Conservation (phyloP, 1,139 yeast species). For the Geotrichum klebahnii region DNA sequence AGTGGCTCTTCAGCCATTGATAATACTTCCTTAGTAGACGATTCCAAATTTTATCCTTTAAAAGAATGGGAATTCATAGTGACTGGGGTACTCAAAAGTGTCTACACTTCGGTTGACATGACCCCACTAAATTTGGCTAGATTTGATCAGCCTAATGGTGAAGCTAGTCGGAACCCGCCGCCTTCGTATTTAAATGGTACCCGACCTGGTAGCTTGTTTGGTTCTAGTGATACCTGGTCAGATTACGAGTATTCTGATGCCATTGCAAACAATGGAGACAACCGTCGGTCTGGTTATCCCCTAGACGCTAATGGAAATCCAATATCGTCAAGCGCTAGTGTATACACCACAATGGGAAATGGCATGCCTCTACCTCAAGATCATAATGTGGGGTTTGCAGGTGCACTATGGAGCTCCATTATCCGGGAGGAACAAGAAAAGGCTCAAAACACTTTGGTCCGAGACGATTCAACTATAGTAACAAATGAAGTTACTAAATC, state of each 20-base stretch:
- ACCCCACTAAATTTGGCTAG: conserved; percentile 31
- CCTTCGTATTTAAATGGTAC: no score
- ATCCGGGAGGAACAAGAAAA: conserved; percentile 32
- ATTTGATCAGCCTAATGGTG: neutral
- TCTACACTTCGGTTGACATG: conserved; percentile 33
- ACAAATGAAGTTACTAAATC: neutral
- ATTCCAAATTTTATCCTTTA: conserved; percentile 22
- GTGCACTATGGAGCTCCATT: conserved; percentile 34
- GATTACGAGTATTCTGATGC: conserved; percentile 30
- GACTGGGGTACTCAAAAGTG: conserved; percentile 28
- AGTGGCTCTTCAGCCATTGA: conserved; percentile 6
- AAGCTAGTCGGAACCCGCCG: no score
- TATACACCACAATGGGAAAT: conserved; percentile 13
- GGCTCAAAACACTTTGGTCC: neutral
- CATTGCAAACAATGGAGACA: conserved; percentile 21
- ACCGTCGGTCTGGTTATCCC: conserved; percentile 12
- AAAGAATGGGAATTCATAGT: conserved; percentile 34
- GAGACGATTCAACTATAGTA: neutral
- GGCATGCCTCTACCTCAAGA: conserved; percentile 22
- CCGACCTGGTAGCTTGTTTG: conserved; percentile 31
- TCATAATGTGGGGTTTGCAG: conserved; percentile 35
- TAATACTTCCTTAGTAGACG: conserved; percentile 24
- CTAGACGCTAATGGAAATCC: conserved; percentile 24
- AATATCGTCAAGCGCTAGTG: conserved; percentile 23
- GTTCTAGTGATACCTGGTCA: conserved; percentile 26